Evolutionary conservation across 2,329 filamentous ascomycete species (phyloP).

Genomic region (Hypoxylon sp.): DNA sequence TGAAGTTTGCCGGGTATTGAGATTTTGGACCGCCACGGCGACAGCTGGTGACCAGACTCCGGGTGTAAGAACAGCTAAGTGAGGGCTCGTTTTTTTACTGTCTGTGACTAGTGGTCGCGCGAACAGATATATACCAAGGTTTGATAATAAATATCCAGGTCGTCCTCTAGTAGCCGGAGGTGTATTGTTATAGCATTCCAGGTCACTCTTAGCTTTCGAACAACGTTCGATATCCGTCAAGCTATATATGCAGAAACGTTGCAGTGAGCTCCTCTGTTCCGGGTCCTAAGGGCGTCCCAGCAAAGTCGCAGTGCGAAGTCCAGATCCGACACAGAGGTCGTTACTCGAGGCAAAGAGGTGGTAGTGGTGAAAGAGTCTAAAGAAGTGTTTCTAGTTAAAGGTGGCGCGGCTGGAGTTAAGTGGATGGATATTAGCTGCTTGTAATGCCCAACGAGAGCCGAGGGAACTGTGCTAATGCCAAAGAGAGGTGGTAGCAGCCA

Average conservation of each 20-base stretch:
- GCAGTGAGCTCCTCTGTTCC: constrained; percentile 29
- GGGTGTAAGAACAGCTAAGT: constrained; percentile 22
- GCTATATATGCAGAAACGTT: constrained; percentile 34
- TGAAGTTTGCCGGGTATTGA: constrained; percentile 48
- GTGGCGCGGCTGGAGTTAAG: constrained; percentile 46
- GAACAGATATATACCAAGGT: constrained; percentile 21
- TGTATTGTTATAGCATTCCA: constrained; percentile 28
- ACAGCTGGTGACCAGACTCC: constrained; percentile 29
- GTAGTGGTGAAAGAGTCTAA: constrained; percentile 40
- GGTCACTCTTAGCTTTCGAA: constrained; percentile 10
- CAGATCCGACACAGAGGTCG: constrained; percentile 39
- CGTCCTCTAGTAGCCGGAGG: constrained; percentile 27
- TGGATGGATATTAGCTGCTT: constrained; percentile 50
- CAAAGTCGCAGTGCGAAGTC: constrained; percentile 28
- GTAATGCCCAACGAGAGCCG: constrained; percentile 47
- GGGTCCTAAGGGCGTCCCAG: constrained; percentile 33
- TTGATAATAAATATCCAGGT: constrained; percentile 18
- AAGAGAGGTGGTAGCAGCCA: constrained; percentile 46
- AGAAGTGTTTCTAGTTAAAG: constrained; percentile 43
- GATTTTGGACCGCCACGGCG: constrained; percentile 57
- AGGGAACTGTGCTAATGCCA: constrained; percentile 40
- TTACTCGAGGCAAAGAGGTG: constrained; percentile 35
- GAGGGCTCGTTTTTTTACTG: constrained; percentile 19
- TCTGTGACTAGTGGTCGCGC: constrained; percentile 23
- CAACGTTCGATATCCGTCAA: constrained; percentile 24